phyloP scores from a whole-genome alignment of 2,329 filamentous ascomycete genomes.

The Sporothrix humicola region DNA sequence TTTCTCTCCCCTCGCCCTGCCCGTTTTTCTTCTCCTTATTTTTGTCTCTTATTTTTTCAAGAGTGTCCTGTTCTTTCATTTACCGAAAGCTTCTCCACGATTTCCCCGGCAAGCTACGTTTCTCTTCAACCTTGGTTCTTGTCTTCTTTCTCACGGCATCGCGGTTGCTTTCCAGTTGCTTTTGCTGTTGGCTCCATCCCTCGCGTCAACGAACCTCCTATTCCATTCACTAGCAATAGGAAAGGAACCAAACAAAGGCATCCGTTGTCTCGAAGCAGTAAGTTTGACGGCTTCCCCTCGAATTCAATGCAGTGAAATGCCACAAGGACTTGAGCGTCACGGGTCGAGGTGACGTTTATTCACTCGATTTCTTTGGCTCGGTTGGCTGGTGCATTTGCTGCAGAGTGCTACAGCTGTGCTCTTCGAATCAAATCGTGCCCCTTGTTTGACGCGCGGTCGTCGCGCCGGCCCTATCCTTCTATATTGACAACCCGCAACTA shows the following conservation, averaged over 20 bases:
- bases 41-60: constrained; percentile 20
- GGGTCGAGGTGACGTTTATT: background rate
- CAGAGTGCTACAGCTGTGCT: background rate
- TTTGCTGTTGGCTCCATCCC: background rate
- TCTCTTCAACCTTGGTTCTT: constrained; percentile 12
- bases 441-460: background rate
- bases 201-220: constrained; percentile 13
- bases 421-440: background rate
- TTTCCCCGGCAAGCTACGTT: constrained; percentile 23
- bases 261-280: constrained; percentile 22
- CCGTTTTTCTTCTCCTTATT: constrained; percentile 26
- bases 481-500: constrained; percentile 17
- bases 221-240: background rate
- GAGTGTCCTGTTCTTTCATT: background rate
- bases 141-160: constrained; percentile 12
- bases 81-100: constrained; percentile 15
- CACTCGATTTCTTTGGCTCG: constrained; percentile 3
- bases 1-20: background rate
- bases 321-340: background rate
- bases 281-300: background rate
- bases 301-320: background rate
- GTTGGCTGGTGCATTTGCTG: too few relatives aligned
- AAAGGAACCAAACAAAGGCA: background rate
- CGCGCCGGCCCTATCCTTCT: constrained; percentile 7
- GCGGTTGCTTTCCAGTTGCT: background rate